Evolutionary conservation across 306 rosid species (phyloP), one percentile per base, ranked within the genome.

Genomic region (Casuarina glauca): DNA sequence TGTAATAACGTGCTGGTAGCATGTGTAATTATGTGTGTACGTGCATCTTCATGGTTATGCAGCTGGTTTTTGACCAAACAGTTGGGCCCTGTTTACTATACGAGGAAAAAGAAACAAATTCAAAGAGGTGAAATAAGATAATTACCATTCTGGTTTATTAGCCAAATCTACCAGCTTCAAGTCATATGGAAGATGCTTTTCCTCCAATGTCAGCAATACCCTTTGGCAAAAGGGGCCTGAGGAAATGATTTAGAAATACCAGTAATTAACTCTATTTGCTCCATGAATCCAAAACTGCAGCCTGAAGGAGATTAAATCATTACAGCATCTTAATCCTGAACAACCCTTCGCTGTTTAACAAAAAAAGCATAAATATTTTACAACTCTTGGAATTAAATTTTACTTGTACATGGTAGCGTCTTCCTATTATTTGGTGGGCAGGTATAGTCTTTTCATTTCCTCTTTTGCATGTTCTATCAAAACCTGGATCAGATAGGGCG

Each of bases 161-260:
- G 70, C 50, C 81, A 92, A 80, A 87, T 92, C 93, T 63, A 92
- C 97, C 86, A 95, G 82, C 86, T 92, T 92, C 16, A 82, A 52
- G 50, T 95, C 97, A 83, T 92, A 95, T 84, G 97, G 90, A 46
- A 95, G 82, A 82, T 86, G 89, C 70, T 95, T 95, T 79, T 91
- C 98, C 84, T 95, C 98, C 78, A 92, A 81, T 6, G 97, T 92
- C 76, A 95, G 85, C 80, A 95, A 76, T 20, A 95, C 93, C 89
- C 97, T 91, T 78, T 95, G 98, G 78, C 92, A 89, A 81, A 95
- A 95, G 49, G 98, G 97, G 80, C 94, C 97, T 93, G 83, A 46
- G 72, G 69, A 76, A 45, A 36, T 32, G 70, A 63, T 42, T 50
- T 72, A 49, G 73, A 76, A 70, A 68, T 44, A 70, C 55, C 9